Base-by-base conservation (phyloP, 2,329 filamentous ascomycete genomes). In the Penicillium verrucosum region DNA sequence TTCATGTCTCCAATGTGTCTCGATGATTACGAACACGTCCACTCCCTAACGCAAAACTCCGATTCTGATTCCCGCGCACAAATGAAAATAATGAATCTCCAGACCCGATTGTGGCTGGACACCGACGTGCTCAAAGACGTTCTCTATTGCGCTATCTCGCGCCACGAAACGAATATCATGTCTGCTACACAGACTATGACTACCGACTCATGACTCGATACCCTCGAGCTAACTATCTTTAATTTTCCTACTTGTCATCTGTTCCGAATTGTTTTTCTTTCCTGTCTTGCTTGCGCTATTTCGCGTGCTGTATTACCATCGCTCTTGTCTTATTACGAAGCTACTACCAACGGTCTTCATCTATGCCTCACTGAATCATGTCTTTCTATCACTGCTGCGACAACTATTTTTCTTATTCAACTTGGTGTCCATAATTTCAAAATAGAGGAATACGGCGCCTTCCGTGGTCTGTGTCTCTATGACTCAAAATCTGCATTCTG, bases 61-160 rank as follows among this genome's bases (percentile, higher is more conserved):
- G 21, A 27, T 38, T 38, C 25, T 29, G 30, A 21, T 41, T 25
- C 21, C 48, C 51, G 53, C 53, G 41, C 53, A 45, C 12, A 41
- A 40, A 62, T 49, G 57, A 61, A 42, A 48, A 25, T 58, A 57
- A 62, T 54, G 60, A 60, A 54, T 59, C 41, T 53, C 34, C 50
- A 43, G 36, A 29, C 40, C 47, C 44, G 37, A 42, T 7, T 52
- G 47, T 51, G 47, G 41, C 41, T 56, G 54, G 54, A 52, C 41
- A 27, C 36, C 9, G 46, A 56, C 41, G 47, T 27, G 36, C 42
- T 10, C 25, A 51, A 56, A 41, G 27, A 56, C 48, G 42, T 52
- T 56, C 54, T 46, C 36, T 56, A 12, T 14, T 30, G 54, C 41
- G 42, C 48, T 29, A 47, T 18, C 18, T 32, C 21, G 34, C 48